Conservation (phyloP, 805 yeast species). For the Blastobotrys chiropterorum region DNA sequence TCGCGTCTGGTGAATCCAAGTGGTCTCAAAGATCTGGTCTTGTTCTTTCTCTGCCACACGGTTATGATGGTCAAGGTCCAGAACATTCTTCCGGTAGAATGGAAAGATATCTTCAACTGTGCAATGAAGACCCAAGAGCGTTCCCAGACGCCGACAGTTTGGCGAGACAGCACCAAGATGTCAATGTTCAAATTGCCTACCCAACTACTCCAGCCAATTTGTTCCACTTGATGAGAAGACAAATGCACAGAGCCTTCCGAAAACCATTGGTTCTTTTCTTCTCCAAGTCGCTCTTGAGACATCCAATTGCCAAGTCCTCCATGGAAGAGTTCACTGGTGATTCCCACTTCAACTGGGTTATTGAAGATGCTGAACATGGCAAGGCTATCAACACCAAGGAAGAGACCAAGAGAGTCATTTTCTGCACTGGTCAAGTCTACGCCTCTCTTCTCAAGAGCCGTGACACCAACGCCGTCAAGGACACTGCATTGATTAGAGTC, state of each 20-base stretch:
- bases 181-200: slow-evolving; percentile 96
- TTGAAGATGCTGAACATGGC: slow-evolving; percentile 86
- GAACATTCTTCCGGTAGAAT: slow-evolving; percentile 98
- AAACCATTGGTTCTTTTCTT: slow-evolving; percentile 72
- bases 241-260: slow-evolving; percentile 98
- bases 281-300: slow-evolving; percentile 92
- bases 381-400: slow-evolving; percentile 67
- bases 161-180: slow-evolving; percentile 96
- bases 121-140: slow-evolving; percentile 90
- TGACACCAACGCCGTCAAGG: slow-evolving; percentile 63
- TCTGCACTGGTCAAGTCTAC: slow-evolving; percentile 91
- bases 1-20: slow-evolving; percentile 94
- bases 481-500: slow-evolving; percentile 80
- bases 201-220: slow-evolving; percentile 96
- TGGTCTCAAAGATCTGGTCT: slow-evolving; percentile 99
- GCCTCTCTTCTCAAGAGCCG: slow-evolving; percentile 89
- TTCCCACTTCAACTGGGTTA: slow-evolving; percentile 90
- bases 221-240: slow-evolving; percentile 97
- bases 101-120: slow-evolving; percentile 91
- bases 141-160: slow-evolving; percentile 89
- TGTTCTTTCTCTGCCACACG: slow-evolving; percentile 94
- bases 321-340: slow-evolving; percentile 84
- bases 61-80: slow-evolving; percentile 99
- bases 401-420: slow-evolving; percentile 79
- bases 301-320: slow-evolving; percentile 90